phyloP scores from a whole-genome alignment of 2,329 filamentous ascomycete genomes.

The Pseudogymnoascus verrucosus region DNA sequence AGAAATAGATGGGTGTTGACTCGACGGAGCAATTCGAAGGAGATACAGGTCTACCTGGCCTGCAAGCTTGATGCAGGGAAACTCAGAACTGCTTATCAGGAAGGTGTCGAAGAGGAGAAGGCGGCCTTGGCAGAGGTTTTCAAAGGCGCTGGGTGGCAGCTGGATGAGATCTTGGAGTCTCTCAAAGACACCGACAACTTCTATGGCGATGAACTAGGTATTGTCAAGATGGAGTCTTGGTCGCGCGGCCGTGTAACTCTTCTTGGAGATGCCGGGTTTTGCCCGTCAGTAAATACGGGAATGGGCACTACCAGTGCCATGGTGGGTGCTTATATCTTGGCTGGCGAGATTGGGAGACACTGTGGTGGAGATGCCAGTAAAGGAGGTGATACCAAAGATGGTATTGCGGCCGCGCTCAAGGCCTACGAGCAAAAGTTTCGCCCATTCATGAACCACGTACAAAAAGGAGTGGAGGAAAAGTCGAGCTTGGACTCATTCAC shows the following conservation, averaged over 20 bases:
- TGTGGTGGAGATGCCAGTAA: slow-evolving; percentile 12
- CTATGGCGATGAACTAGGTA: slow-evolving; percentile 36
- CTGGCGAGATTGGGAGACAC: slow-evolving; percentile 38
- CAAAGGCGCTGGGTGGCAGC: slow-evolving; percentile 37
- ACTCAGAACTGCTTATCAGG: slow-evolving; percentile 23
- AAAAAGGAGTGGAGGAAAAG: slow-evolving; percentile 22
- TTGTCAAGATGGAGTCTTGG: slow-evolving; percentile 38
- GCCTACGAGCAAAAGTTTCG: slow-evolving; percentile 38
- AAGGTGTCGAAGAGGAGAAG: slow-evolving; percentile 32
- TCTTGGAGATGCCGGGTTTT: slow-evolving; percentile 47
- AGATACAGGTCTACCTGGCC: slow-evolving; percentile 33
- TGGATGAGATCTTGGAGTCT: slow-evolving; percentile 33
- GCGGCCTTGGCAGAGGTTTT: slow-evolving; percentile 32
- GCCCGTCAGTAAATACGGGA: slow-evolving; percentile 41
- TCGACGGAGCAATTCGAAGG: slow-evolving; percentile 31
- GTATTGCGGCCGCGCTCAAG: slow-evolving; percentile 31
- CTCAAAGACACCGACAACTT: slow-evolving; percentile 37
- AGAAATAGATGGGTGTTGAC: slow-evolving; percentile 33
- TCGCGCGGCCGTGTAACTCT: slow-evolving; percentile 40
- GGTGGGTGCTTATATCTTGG: slow-evolving; percentile 46
- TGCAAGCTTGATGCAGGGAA: slow-evolving; percentile 22
- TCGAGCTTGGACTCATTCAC: slow-evolving; percentile 19
- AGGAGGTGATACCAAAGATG: slow-evolving; percentile 39
- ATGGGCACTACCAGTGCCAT: slow-evolving; percentile 44
- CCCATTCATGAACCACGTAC: slow-evolving; percentile 37